These are phyloP conservation scores for Gillenia trifoliata DNA, from an alignment of 306 rosid species.

Conservation along the genomic window DNA sequence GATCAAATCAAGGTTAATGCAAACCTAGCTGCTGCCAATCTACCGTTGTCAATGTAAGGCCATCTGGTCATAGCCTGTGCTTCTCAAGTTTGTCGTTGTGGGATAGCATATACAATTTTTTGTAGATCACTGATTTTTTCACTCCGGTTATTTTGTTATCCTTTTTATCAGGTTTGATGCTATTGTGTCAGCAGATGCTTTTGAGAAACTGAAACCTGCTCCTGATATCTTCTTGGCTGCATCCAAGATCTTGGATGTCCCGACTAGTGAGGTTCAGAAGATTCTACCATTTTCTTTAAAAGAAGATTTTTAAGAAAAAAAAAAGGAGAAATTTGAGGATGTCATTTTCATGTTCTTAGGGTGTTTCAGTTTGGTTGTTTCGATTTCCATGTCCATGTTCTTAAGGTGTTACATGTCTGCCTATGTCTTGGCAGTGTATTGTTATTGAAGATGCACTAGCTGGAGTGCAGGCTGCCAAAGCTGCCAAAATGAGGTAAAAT, in stretches of 20 bases:
- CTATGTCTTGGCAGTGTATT: slow-evolving; percentile 56
- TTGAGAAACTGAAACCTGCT: slow-evolving; percentile 96
- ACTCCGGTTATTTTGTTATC: slow-evolving; percentile 11
- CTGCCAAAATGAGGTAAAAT: slow-evolving; percentile 88
- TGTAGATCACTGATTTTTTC: slow-evolving; percentile 1
- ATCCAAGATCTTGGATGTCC: slow-evolving; percentile 66
- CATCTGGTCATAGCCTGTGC: slow-evolving; percentile 1
- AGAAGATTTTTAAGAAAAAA: not conserved
- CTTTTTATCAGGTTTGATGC: slow-evolving; percentile 84
- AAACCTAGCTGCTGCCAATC: slow-evolving; percentile 84
- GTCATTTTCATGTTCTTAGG: not conserved
- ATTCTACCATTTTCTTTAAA: slow-evolving; percentile 9
- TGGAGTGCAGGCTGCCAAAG: slow-evolving; percentile 94
- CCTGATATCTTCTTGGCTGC: slow-evolving; percentile 97
- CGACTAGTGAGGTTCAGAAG: slow-evolving; percentile 59
- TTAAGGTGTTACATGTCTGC: slow-evolving; percentile 6
- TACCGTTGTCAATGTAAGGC: slow-evolving; percentile 81
- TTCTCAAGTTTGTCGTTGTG: slow-evolving; percentile 2
- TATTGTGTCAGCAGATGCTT: slow-evolving; percentile 93
- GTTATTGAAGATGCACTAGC: slow-evolving; percentile 96
- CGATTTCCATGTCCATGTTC: not conserved
- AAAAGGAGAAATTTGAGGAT: not conserved
- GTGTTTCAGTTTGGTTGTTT: not conserved
- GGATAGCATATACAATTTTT: not conserved
- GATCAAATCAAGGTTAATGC: slow-evolving; percentile 97